Percentiles rank a stretch among this genome's conserved stretches.
Evolutionary conservation across 371 early-diverging fungal genomes (phyloP).

Genomic region (Lichtheimia corymbifera): DNA sequence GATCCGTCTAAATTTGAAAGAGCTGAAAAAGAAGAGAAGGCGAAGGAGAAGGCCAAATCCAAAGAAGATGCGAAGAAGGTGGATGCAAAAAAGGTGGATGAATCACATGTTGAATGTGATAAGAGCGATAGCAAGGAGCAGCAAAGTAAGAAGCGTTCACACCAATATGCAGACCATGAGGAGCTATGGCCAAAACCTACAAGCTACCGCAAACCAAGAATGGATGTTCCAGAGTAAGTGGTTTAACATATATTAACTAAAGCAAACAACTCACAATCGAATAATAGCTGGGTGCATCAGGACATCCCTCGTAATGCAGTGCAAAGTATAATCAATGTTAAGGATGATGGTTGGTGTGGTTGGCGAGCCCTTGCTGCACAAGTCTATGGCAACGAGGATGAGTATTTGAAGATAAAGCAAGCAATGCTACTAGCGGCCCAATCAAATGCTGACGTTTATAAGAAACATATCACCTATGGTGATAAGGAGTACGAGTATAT

Average conservation of each 20-base stretch:
- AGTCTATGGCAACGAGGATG: not conserved
- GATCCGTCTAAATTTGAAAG: not conserved
- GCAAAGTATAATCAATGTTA: not conserved
- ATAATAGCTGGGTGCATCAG: not conserved
- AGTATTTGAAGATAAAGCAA: not conserved
- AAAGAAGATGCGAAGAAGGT: not conserved
- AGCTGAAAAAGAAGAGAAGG: not conserved
- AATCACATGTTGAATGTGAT: not conserved
- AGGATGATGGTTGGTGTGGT: conserved; percentile 6
- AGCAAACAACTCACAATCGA: not conserved
- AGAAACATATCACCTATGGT: not conserved
- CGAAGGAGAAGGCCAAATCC: not conserved
- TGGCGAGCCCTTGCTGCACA: conserved; percentile 1
- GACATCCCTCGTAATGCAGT: not conserved
- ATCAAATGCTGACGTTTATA: not conserved
- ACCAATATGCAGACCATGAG: not conserved
- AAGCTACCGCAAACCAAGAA: not conserved
- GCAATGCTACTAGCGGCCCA: no score
- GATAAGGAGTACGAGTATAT: not conserved
- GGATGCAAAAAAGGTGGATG: not conserved
- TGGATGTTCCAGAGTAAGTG: not conserved
- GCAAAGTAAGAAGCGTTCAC: no score
- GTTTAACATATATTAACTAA: not conserved
- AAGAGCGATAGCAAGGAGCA: no score
- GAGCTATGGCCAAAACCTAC: not conserved